A percentile compares a stretch with the other conserved stretches of the same genome.
Conservation (phyloP, 2,329 filamentous ascomycete genomes). For the Elsinoe batatas region DNA sequence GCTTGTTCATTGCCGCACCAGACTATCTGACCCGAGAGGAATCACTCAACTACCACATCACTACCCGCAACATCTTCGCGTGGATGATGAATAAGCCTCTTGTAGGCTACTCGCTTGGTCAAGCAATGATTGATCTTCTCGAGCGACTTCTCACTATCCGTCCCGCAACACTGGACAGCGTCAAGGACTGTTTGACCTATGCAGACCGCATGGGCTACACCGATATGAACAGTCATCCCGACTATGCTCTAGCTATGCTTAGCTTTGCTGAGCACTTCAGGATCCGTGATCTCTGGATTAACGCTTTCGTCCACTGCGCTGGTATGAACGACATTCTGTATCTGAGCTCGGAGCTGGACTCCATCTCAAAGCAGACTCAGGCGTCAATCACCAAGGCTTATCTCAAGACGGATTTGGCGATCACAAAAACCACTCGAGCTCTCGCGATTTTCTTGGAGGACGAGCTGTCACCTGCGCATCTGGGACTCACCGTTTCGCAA, state of each 20-base stretch:
- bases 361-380: slow-evolving; percentile 43
- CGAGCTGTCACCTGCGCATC: slow-evolving; percentile 55
- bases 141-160: slow-evolving; percentile 46
- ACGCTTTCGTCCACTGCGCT: slow-evolving; percentile 67
- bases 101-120: slow-evolving; percentile 57
- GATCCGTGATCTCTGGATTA: slow-evolving; percentile 55
- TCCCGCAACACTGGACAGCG: slow-evolving; percentile 38
- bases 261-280: slow-evolving; percentile 58
- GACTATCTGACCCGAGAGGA: slow-evolving; percentile 43
- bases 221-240: slow-evolving; percentile 53
- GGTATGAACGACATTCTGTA: slow-evolving; percentile 60
- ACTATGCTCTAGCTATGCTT: slow-evolving; percentile 59
- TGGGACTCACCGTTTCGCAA: slow-evolving; percentile 53
- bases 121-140: slow-evolving; percentile 54
- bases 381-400: slow-evolving; percentile 55
- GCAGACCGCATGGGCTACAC: slow-evolving; percentile 61
- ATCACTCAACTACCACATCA: slow-evolving; percentile 53
- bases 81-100: slow-evolving; percentile 57
- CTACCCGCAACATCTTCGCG: slow-evolving; percentile 66
- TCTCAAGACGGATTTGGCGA: slow-evolving; percentile 54
- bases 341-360: slow-evolving; percentile 50
- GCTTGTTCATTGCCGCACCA: slow-evolving; percentile 63
- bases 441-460: slow-evolving; percentile 60
- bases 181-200: slow-evolving; percentile 54
- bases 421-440: slow-evolving; percentile 48